Base-by-base conservation (phyloP, 1,139 yeast genomes). In the Pichia inconspicua region DNA sequence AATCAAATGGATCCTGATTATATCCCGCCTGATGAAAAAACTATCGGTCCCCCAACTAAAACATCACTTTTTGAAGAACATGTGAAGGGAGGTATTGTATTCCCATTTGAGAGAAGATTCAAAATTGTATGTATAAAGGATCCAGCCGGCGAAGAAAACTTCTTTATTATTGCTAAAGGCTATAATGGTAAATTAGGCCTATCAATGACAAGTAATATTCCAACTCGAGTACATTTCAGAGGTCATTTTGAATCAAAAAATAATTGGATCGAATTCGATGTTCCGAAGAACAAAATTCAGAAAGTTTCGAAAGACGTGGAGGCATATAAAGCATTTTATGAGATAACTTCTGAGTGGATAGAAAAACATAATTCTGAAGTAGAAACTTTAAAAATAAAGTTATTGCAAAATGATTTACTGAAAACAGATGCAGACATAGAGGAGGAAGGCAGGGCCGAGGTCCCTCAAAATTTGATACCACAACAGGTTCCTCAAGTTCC, bases 51-150 rank as follows among this genome's bases (percentile, higher is more conserved):
- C 3, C 12, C 44, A 2, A 28, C n/a, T 31, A 40, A 45, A 19
- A 45, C 38, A 14, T 40, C 56, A 10, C 42, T 59, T 3, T 55
- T 53, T 30, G 59, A 57, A 34, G 38, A 55, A 14, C 54, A 58
- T 42, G 47, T 57, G 1, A 31, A 45, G 19, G 48, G 51, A 45
- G 48, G 51, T 5, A 25, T 17, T 17, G 7, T 34, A 5, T 25
- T 19, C 25, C 25, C 45, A 12, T 17, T 27, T n/a, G 48, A 47
- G 7, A 44, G 47, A 30, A 41, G 42, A 4, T 30, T 47, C 19
- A 48, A 40, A 30, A 22, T 49, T 19, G 27, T 44, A 1, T 9
- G 10, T 11, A 19, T 17, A 4, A 14, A 25, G 5, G 41, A 38
- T 14, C 32, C 40, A 2, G 15, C 27, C 22, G 34, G 27, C 4